Evolutionary conservation across 2,329 filamentous ascomycete species (phyloP), one percentile per base, ranked within the genome.

Genomic region (Colletotrichum cereale): DNA sequence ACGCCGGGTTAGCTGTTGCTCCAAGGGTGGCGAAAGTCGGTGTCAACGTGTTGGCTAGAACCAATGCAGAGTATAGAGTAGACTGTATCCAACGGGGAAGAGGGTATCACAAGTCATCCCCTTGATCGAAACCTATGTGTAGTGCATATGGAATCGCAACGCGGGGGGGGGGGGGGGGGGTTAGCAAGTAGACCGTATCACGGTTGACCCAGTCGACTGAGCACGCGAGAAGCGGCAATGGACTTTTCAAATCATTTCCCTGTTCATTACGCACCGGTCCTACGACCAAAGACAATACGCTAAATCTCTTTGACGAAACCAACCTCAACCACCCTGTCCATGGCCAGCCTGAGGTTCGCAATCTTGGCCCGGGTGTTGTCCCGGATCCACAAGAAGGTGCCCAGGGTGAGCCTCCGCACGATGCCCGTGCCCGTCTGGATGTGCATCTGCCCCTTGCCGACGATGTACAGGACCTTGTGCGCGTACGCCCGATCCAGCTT

Each of bases 251-350:
- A 6, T 5, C 26, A 29, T 29, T 34, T 38, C 3, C 1, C 12
- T 3, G 21, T 24, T 31, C 21, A 38, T 38, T 14, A 57, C 14
- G 14, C 31, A 14, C n/a, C 34, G 21, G 11, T 21, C 11, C 21
- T n/a, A 47, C 2, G 18, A 18, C 21, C 21, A 1, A 16, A 7
- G 18, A 5, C 18, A 55, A 16, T 24, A 12, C 36, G 2, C 48
- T 14, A 90, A 65, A 92, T 89, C 73, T 92, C 89, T 80, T 91
- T 92, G 1, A 92, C 85, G 77, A 92, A 93, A 0, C 91, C 91
- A 24, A 93, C 89, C 80, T 92, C 91, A 24, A 93, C 87, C 58
- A 92, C 78, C 60, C 86, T 85, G 71, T 92, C 90, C 71, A 87
- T 85, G 0, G 87, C 85, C 52, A 92, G 80, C 60, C 86, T 81